A percentile compares a stretch with the other conserved stretches of the same genome.
Conservation (phyloP, 192 early-diverging fungal species). For the Podila epicladia region DNA sequence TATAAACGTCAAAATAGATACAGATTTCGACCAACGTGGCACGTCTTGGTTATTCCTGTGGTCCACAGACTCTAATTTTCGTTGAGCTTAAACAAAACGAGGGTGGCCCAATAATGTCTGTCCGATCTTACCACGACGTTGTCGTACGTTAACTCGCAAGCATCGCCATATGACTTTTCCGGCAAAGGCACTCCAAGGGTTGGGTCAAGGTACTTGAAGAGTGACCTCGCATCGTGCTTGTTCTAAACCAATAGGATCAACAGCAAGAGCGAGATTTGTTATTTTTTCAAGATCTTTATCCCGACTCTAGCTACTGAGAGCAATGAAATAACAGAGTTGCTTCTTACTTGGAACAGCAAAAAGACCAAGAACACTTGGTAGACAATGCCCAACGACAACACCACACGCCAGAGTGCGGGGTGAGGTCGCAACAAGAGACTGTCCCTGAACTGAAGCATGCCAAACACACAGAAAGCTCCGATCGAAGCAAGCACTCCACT, state of each 20-base stretch:
- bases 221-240: slow-evolving; percentile 83
- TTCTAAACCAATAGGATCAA: slow-evolving; percentile 61
- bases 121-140: slow-evolving; percentile 70
- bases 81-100: not conserved
- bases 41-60: not conserved
- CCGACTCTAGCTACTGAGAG: not conserved
- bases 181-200: slow-evolving; percentile 83
- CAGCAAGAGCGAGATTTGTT: not conserved
- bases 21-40: not conserved
- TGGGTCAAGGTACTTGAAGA: slow-evolving; percentile 85
- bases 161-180: slow-evolving; percentile 92
- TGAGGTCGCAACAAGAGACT: slow-evolving; percentile 95
- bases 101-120: slow-evolving; percentile 5
- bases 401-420: slow-evolving; percentile 91
- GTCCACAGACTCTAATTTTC: not conserved
- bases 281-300: not conserved
- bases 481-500: slow-evolving; percentile 61
- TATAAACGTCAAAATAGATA: slow-evolving; percentile 22
- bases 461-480: slow-evolving; percentile 78
- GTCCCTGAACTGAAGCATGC: slow-evolving; percentile 91
- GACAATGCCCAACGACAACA: slow-evolving; percentile 84
- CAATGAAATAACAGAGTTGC: not conserved
- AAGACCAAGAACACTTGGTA: slow-evolving; percentile 94
- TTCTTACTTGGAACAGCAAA: slow-evolving; percentile 85
- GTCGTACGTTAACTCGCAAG: slow-evolving; percentile 81